phyloP scores from a whole-genome alignment of 805 yeast genomes.

The Nematodospora valgi region DNA sequence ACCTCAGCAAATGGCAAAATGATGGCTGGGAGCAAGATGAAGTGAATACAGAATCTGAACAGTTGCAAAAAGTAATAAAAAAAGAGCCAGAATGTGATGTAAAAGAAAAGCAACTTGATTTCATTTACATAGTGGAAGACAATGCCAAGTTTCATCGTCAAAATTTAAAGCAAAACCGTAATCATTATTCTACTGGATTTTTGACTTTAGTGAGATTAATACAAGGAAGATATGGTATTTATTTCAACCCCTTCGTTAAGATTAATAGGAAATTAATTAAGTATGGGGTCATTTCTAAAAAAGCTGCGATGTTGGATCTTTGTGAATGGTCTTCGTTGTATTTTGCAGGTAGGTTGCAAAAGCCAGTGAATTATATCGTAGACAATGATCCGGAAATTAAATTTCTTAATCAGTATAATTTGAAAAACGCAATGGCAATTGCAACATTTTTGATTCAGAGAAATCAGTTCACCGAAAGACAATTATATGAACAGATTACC shows the following conservation, averaged over 20 bases:
- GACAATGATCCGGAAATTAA: conserved; percentile 57
- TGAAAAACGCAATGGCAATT: conserved; percentile 72
- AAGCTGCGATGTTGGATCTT: conserved; percentile 61
- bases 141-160: conserved; percentile 73
- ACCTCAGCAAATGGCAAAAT: too few species aligned
- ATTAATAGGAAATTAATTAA: conserved; percentile 55
- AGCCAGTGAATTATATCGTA: conserved; percentile 76
- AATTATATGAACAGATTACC: conserved; percentile 74
- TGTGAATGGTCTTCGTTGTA: conserved; percentile 84
- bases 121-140: conserved; percentile 77
- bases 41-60: too few species aligned
- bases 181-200: conserved; percentile 71
- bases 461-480: conserved; percentile 49
- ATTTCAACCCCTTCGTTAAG: conserved; percentile 85
- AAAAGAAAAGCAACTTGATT: conserved; percentile 60
- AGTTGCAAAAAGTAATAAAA: too few species aligned
- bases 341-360: conserved; percentile 89
- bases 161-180: conserved; percentile 63
- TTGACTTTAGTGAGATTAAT: conserved; percentile 21
- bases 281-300: conserved; percentile 79
- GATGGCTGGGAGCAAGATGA: too few species aligned
- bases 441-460: conserved; percentile 51
- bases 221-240: conserved; percentile 74
- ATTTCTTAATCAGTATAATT: conserved; percentile 70
- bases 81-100: conserved; percentile 30